Base-by-base conservation (phyloP, 305 asterid genomes). In the Rubia balearica region DNA sequence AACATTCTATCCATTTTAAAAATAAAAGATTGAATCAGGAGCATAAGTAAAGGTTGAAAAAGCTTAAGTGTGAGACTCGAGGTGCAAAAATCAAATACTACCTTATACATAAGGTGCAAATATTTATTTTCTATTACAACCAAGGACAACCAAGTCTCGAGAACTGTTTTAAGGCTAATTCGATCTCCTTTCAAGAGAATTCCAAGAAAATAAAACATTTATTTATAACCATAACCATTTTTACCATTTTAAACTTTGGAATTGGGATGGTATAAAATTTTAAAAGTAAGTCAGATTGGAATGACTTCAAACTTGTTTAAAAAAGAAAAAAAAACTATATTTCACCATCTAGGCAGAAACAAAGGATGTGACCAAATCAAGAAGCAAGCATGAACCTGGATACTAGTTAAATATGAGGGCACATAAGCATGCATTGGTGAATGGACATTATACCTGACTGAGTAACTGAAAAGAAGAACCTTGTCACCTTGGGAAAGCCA, bases 401-500 rank as follows among this genome's bases (percentile, higher is more conserved):
- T 17, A 33, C 56, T 14, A 56, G 24, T 51, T 60, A 24, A 48
- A 67, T 33, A 36, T 22, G 22, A 55, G 65, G 56, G 57, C 41
- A 24, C 9, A 42, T 69, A 11, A 16, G 11, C 42, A 49, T 14
- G 65, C 24, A 42, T 10, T 8, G 7, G 63, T 41, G 22, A 53
- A 53, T 24, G 60, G 45, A 51, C 49, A 36, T 55, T 24, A 61
- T 27, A 90, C 97, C 98, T 91, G 75, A 94, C 97, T 67, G 97
- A 94, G 83, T 84, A 89, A 85, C 99, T 94, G 82, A 94, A 94
- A 77, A 91, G 95, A 78, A 91, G 99, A 81, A 91, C 85, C 89
- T 94, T 94, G 85, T 94, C 99, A 12, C 96, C 91, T 72, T 42
- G 73, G 48, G 87, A 88, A 77, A 87, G 75, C 98, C 98, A 94